Evolutionary conservation across 257 asterid species (phyloP).

Genomic region (Scutellaria barbata): DNA sequence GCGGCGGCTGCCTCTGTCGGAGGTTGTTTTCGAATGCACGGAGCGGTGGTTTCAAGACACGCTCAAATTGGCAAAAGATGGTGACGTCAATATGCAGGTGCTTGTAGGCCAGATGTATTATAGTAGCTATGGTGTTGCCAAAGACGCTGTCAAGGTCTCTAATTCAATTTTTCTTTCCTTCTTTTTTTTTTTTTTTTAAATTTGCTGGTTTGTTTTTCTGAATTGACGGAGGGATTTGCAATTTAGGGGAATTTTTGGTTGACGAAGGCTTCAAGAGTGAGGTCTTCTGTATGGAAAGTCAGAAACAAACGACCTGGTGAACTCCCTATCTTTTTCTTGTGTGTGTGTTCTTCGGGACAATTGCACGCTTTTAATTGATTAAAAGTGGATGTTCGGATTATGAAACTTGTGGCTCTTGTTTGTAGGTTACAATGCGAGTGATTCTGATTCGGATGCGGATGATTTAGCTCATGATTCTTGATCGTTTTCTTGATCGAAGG

Average conservation of each 20-base stretch:
- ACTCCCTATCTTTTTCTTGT: slow-evolving; percentile 4
- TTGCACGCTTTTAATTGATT: not conserved
- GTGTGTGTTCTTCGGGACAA: not conserved
- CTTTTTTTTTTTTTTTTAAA: not conserved
- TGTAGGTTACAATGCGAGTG: slow-evolving; percentile 78
- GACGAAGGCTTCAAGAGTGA: slow-evolving; percentile 61
- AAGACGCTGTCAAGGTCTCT: slow-evolving; percentile 61
- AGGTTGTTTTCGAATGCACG: slow-evolving; percentile 63
- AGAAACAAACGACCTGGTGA: slow-evolving; percentile 77
- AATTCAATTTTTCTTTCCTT: not conserved
- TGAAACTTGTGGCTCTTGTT: slow-evolving; percentile 27
- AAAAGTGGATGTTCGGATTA: not conserved
- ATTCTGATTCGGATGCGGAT: slow-evolving; percentile 83
- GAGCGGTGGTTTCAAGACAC: slow-evolving; percentile 76
- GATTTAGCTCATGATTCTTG: slow-evolving; percentile 46
- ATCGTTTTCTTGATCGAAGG: slow-evolving; percentile 34
- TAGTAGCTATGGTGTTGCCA: slow-evolving; percentile 63
- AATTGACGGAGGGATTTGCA: slow-evolving; percentile 16
- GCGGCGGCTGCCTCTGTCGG: slow-evolving; percentile 51
- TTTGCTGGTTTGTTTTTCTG: slow-evolving; percentile 14
- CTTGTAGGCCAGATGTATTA: slow-evolving; percentile 73
- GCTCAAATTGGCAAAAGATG: slow-evolving; percentile 70
- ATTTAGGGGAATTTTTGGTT: slow-evolving; percentile 71
- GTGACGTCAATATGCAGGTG: slow-evolving; percentile 80
- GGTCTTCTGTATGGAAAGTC: slow-evolving; percentile 76